Percentiles rank a stretch among this genome's conserved stretches.
These are phyloP conservation scores for Nepenthes alata DNA, from an alignment of 179 eudicot genomes.

Conservation along the genomic window DNA sequence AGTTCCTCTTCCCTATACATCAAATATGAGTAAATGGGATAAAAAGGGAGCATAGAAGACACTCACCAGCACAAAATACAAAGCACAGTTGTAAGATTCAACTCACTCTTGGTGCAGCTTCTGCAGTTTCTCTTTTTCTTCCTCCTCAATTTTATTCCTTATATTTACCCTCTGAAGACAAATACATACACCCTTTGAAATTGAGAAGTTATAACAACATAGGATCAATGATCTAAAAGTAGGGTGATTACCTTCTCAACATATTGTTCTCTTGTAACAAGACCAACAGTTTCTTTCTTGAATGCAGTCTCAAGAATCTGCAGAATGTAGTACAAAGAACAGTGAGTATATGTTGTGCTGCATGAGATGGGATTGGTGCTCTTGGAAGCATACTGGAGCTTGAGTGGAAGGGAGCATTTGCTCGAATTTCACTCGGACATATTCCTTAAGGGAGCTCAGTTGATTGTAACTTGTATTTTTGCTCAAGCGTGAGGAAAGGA, in stretches of 20 bases:
- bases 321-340: conserved; percentile 1
- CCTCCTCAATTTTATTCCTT: conserved; percentile 80
- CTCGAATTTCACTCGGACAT: too few relatives aligned
- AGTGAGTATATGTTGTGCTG: too few relatives aligned
- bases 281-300: conserved; percentile 95
- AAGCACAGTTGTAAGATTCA: neutral
- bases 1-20: conserved; percentile 65
- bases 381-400: too few relatives aligned
- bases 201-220: too few relatives aligned
- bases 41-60: neutral
- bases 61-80: neutral
- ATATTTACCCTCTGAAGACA: conserved; percentile 67
- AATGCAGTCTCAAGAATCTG: conserved; percentile 95
- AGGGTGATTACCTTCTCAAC: conserved; percentile 65
- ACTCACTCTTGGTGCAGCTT: conserved; percentile 91
- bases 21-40: neutral
- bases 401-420: too few relatives aligned
- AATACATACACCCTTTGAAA: neutral
- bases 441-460: too few relatives aligned
- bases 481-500: too few relatives aligned
- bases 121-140: conserved; percentile 89
- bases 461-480: too few relatives aligned
- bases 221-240: neutral
- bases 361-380: too few relatives aligned
- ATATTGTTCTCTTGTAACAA: conserved; percentile 85